Base-by-base conservation (phyloP, 169 alveolate genomes). In the Miamiensis avidus region DNA sequence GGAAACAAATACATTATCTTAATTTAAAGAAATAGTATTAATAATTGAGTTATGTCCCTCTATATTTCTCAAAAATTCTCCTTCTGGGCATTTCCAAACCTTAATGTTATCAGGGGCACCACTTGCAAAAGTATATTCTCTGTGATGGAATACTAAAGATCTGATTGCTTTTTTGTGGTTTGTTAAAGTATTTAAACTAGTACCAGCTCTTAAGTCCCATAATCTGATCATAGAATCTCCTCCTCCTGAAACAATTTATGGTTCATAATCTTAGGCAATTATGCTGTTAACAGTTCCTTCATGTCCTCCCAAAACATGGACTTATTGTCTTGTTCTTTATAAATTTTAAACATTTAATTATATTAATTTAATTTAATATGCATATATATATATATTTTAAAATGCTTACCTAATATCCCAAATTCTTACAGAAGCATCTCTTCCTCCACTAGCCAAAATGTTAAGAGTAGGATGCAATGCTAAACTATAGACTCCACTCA, bases 131-230 rank as follows among this genome's bases (percentile, higher is more conserved):
- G 99, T 95, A 95, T 98, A 99, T 89, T 99, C 99, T 65, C 91
- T 91, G 49, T 99, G 99, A 89, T 98, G 99, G 65, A 98, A 89
- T 1, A 98, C 97, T 89, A 99, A 32, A 25, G 99, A 97, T 76
- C 99, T 94, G 16, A 99, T 95, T 92, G 99, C 97, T 92, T 99
- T 99, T 88, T 98, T 99, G 95, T 99, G 99, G 88, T 98, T 97
- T 29, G 99, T 99, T 78, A 99, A 92, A 65, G 98, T 97, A 32
- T 97, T 97, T 64, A 97, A 87, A 78, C 98, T 89, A 90, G 96
- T 96, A 4, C 99, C 99, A 75, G 98, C 97, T 65, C 98, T 94
- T 73, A 99, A 91, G 89, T 99, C 99, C 99, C 99, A 99, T 77
- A 98, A 89, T 86, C 98, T 98, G 78, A 98, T 95, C 76, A 98